Evolutionary conservation across 176 grass and related monocot genomes (phyloP), one percentile per base, ranked within the genome.

Genomic region (Cocos nucifera): DNA sequence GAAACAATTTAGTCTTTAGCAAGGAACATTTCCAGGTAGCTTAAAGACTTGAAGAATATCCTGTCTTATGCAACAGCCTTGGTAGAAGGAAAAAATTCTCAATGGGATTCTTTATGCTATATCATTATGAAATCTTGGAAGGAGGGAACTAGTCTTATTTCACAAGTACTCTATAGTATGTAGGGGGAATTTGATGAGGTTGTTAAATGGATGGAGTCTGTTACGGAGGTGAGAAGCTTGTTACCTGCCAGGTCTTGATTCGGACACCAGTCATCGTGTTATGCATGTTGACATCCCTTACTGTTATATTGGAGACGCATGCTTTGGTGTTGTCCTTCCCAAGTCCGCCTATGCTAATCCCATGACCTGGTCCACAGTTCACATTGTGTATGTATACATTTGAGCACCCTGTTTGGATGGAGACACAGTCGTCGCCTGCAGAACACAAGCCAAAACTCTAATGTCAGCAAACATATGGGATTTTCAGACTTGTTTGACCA

Each of bases 161-260:
- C 35, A 44, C 35, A 44, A 44, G 35, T 12, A 44, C 35, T 44
- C 35, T 44, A 4, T 39, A 3, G 9, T 14, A 44, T 44, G 35
- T 44, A 44, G 35, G 10, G 10, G 9, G 35, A 44, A 44, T 44
- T 44, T 44, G 10, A 44, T 14, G 3, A 44, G 7, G 6, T 44
- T 44, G 35, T 3, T 14, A 12, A 12, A 44, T 44, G 35, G 35
- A 14, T 44, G 35, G 32, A 35, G 35, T 44, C 1, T 44, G 10
- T 44, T 44, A 2, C 12, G 35, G 35, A 44, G 10, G 35, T 44
- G 9, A 44, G 35, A 27, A 19, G 12, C 16, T 10, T 18, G 35
- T 44, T 80, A 93, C 94, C 88, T 98, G 88, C 94, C 94, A 98
- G 72, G 88, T 98, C 82, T 98, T 98, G 71, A 98, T 98, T 82